A percentile compares a stretch with the other conserved stretches of the same genome.
Conservation (phyloP, 495 filamentous ascomycete genomes). For the Xylaria nigripes region DNA sequence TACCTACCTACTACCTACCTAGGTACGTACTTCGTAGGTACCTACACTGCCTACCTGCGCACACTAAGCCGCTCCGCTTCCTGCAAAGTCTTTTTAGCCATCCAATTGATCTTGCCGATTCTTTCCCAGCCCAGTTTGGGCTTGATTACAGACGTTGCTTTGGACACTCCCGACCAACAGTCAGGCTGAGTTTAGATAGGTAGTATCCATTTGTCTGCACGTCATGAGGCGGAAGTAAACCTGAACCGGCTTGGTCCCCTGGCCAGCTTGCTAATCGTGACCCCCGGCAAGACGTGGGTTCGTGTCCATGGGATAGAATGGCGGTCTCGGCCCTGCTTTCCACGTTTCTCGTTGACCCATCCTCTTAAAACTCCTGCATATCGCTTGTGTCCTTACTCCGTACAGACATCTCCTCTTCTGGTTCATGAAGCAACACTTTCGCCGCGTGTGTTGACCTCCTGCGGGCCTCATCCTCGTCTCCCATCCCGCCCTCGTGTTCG, state of each 20-base stretch:
- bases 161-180: conserved; percentile 3
- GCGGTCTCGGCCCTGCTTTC: conserved; percentile 22
- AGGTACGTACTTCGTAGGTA: no score
- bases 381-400: conserved; percentile 18
- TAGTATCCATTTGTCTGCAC: conserved; percentile 15
- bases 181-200: conserved; percentile 12
- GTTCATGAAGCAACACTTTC: conserved; percentile 34
- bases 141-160: background rate
- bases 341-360: conserved; percentile 24
- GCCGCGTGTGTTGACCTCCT: conserved; percentile 24
- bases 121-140: background rate
- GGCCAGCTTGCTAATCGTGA: background rate
- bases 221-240: conserved; percentile 21
- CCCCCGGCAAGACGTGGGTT: background rate
- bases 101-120: background rate
- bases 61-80: background rate
- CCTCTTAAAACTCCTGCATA: conserved; percentile 33
- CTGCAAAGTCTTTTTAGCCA: background rate
- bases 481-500: conserved; percentile 35
- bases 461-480: conserved; percentile 29
- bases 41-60: no score
- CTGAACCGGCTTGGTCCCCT: conserved; percentile 9
- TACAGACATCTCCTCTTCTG: conserved; percentile 21
- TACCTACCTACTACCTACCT: no score
- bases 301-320: conserved; percentile 11